Percentiles rank a stretch among this genome's conserved stretches.
Evolutionary conservation across 2,329 filamentous ascomycete species (phyloP).

Genomic region (Fusarium siculi): DNA sequence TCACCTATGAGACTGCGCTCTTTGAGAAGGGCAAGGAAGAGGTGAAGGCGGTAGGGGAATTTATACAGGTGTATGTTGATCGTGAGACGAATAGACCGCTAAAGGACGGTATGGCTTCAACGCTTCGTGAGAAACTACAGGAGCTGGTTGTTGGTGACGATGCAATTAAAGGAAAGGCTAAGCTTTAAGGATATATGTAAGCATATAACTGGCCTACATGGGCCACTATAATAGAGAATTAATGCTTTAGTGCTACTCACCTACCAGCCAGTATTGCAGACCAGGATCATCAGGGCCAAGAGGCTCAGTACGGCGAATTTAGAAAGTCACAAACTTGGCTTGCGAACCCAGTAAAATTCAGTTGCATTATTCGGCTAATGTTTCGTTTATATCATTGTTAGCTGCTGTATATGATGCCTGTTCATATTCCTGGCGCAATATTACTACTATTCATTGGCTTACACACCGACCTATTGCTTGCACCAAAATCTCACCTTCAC

Average conservation of each 20-base stretch:
- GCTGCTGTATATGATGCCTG: not conserved
- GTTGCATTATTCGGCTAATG: not conserved
- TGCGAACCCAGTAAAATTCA: not conserved
- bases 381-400: not conserved
- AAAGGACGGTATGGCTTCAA: slow-evolving; percentile 69
- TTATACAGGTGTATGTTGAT: slow-evolving; percentile 90
- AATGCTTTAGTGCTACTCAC: not conserved
- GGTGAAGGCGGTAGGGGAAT: slow-evolving; percentile 84
- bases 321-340: not conserved
- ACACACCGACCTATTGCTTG: not conserved
- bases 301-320: not conserved
- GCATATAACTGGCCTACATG: not conserved
- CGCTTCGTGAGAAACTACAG: slow-evolving; percentile 68
- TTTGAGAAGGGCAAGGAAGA: slow-evolving; percentile 79
- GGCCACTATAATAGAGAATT: not conserved
- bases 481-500: not conserved
- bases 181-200: slow-evolving; percentile 14
- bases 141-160: slow-evolving; percentile 57
- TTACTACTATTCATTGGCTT: not conserved
- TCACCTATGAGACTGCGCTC: slow-evolving; percentile 88
- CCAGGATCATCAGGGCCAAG: not conserved
- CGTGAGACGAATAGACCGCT: slow-evolving; percentile 75
- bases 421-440: not conserved
- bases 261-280: not conserved
- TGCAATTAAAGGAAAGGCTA: slow-evolving; percentile 11